Evolutionary conservation across 352 stramenopile species (phyloP).

Genomic region (Globisporangium polare): DNA sequence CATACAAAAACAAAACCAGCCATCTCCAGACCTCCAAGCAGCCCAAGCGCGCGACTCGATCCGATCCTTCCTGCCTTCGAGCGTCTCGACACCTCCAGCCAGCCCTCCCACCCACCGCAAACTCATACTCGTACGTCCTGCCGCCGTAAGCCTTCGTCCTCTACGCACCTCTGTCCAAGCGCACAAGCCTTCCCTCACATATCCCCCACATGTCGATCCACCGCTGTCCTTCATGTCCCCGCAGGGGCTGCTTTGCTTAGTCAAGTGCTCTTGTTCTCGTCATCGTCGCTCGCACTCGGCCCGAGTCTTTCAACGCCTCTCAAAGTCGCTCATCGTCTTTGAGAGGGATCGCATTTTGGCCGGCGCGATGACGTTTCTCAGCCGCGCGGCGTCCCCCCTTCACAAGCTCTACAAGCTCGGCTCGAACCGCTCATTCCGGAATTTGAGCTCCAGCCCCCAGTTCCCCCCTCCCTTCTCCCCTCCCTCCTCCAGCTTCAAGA

Average conservation of each 20-base stretch:
- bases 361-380: constrained; percentile 1
- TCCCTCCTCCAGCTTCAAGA: constrained; percentile 14
- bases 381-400: not conserved
- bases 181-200: too few species aligned
- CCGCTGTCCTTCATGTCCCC: not conserved
- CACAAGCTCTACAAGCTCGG: not conserved
- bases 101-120: not conserved
- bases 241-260: not conserved
- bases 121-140: not conserved
- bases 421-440: constrained; percentile 20
- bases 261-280: constrained; percentile 1
- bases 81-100: not conserved
- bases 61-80: not conserved
- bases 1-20: constrained; percentile 10
- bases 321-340: constrained; percentile 15
- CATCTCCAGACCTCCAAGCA: constrained; percentile 1
- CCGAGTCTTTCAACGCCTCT: not conserved
- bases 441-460: constrained; percentile 23
- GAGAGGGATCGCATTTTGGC: constrained; percentile 7
- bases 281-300: not conserved
- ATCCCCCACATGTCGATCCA: not conserved
- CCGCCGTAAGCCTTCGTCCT: not conserved
- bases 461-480: not conserved
- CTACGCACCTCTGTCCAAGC: too few species aligned
- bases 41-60: not conserved